A percentile compares a stretch with the other conserved stretches of the same genome.
Evolutionary conservation across 768 basidiomycete genomes (phyloP).

Genomic region (Vararia minispora): DNA sequence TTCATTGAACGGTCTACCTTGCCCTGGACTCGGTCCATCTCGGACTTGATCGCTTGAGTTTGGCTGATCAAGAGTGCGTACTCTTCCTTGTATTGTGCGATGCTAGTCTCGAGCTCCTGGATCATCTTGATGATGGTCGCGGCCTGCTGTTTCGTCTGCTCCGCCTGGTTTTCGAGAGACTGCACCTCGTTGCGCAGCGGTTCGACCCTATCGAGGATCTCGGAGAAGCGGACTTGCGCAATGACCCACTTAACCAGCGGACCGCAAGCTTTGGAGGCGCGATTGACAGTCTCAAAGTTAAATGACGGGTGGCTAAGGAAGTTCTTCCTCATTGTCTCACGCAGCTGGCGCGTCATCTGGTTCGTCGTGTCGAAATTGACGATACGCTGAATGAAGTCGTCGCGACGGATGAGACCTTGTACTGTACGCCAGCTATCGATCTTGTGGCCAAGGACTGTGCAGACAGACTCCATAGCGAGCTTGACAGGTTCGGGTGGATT

Average conservation of each 20-base stretch:
- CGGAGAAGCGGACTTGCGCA: slow-evolving; percentile 94
- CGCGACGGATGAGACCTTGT: slow-evolving; percentile 89
- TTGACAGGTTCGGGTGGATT: slow-evolving; percentile 98
- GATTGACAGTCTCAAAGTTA: slow-evolving; percentile 92
- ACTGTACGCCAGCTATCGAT: slow-evolving; percentile 96
- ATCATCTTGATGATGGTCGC: slow-evolving; percentile 86
- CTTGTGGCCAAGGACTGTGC: slow-evolving; percentile 91
- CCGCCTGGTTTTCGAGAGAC: slow-evolving; percentile 85
- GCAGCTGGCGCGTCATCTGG: slow-evolving; percentile 82
- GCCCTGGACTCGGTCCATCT: slow-evolving; percentile 96
- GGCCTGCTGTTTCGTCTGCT: slow-evolving; percentile 92
- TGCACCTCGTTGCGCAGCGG: slow-evolving; percentile 93
- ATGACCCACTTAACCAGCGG: slow-evolving; percentile 98
- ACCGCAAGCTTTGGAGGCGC: slow-evolving; percentile 93
- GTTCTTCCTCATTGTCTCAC: slow-evolving; percentile 87
- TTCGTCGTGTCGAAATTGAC: slow-evolving; percentile 89
- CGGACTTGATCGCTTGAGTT: slow-evolving; percentile 91
- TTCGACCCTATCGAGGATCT: slow-evolving; percentile 94
- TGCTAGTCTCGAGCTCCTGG: slow-evolving; percentile 84
- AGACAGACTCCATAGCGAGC: slow-evolving; percentile 97
- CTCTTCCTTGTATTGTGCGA: slow-evolving; percentile 90
- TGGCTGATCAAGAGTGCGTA: slow-evolving; percentile 95
- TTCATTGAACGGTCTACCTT: slow-evolving; percentile 98
- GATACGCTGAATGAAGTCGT: slow-evolving; percentile 93
- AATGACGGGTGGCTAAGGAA: slow-evolving; percentile 85